phyloP scores from a whole-genome alignment of 495 filamentous ascomycete species.

The Penicillium diatomitis region DNA sequence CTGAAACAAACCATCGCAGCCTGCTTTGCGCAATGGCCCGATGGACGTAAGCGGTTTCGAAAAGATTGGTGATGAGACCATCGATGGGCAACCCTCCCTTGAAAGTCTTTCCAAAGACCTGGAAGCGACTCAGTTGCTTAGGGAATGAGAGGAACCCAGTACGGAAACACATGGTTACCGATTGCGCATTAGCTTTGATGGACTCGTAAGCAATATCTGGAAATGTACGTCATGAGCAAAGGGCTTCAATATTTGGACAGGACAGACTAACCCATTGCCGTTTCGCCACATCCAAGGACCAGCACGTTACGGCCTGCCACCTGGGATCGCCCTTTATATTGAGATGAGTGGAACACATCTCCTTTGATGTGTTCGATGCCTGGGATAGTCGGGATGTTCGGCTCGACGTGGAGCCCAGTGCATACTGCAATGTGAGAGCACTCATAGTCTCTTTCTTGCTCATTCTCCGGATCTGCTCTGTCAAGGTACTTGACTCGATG shows the following conservation, averaged over 20 bases:
- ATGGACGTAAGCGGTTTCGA: conserved; percentile 11
- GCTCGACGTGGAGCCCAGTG: conserved; percentile 12
- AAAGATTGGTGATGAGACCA: conserved; percentile 11
- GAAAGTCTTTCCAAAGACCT: conserved; percentile 9
- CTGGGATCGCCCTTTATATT: conserved; percentile 7
- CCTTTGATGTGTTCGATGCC: conserved; percentile 9
- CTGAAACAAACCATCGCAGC: conserved; percentile 8
- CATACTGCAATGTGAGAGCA: conserved; percentile 11
- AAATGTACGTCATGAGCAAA: neutral
- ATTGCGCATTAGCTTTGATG: conserved; percentile 11
- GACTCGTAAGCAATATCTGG: conserved; percentile 14
- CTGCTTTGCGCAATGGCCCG: conserved; percentile 8
- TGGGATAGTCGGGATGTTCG: conserved; percentile 8
- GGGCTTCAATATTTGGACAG: neutral
- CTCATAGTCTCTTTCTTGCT: conserved; percentile 4
- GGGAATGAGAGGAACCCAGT: conserved; percentile 12
- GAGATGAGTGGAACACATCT: conserved; percentile 13
- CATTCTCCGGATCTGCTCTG: neutral
- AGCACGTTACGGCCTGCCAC: conserved; percentile 9
- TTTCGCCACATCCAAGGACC: conserved; percentile 10
- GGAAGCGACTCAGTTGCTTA: conserved; percentile 11
- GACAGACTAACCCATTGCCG: conserved; percentile 9
- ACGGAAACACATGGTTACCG: conserved; percentile 11
- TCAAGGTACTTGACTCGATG: conserved; percentile 9
- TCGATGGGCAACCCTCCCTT: conserved; percentile 11